Evolutionary conservation across 345 rosid genomes (phyloP).

Genomic region (Litchi chinensis): DNA sequence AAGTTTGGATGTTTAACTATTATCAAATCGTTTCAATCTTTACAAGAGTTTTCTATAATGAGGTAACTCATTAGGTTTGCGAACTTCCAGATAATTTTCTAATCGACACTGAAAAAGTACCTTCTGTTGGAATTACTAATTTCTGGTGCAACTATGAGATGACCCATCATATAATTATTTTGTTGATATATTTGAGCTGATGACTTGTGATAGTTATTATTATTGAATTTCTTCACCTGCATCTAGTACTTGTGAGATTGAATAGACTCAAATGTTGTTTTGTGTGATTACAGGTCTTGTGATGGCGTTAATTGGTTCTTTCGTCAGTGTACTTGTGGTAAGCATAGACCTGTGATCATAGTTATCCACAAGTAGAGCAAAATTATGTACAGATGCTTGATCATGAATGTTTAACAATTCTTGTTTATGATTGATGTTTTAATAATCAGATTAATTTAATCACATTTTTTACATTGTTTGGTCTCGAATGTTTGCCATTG

Average conservation of each 20-base stretch:
- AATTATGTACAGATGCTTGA: neutral
- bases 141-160: neutral
- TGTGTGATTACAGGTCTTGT: slow-evolving; percentile 60
- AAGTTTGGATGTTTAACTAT: too few species aligned
- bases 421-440: too few species aligned
- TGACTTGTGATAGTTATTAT: neutral
- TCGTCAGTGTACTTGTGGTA: slow-evolving; percentile 82
- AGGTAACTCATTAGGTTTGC: neutral
- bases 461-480: too few species aligned
- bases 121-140: neutral
- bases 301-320: slow-evolving; percentile 93
- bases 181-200: neutral
- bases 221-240: neutral
- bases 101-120: neutral
- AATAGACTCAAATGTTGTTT: neutral
- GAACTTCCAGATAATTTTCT: neutral
- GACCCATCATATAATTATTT: neutral
- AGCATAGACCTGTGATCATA: slow-evolving; percentile 28
- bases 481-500: too few species aligned
- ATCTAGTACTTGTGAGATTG: neutral
- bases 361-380: neutral
- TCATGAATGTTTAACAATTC: neutral
- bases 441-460: too few species aligned
- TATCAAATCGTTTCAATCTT: too few species aligned
- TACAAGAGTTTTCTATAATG: too few species aligned